These are phyloP conservation scores for Pleodorina starrii DNA, from an alignment of 139 green algal genomes.

Conservation along the genomic window DNA sequence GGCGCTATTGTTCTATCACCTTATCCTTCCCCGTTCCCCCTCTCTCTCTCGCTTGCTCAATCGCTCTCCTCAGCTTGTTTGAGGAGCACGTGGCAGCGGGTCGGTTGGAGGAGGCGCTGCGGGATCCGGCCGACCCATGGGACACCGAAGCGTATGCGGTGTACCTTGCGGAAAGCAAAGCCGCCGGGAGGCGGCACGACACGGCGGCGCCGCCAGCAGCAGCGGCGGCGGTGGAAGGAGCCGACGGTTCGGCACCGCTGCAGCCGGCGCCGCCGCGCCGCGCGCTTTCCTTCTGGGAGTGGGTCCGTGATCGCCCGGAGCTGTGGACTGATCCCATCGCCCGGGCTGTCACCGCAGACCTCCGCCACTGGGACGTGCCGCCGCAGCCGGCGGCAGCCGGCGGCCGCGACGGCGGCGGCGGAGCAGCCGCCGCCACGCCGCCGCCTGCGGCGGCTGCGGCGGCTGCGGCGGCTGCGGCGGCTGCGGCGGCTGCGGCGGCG, in stretches of 20 bases:
- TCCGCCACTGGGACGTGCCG: slow-evolving; percentile 19
- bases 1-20: too few species aligned
- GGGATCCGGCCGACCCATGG: neutral
- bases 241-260: too few species aligned
- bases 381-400: neutral
- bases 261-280: too few species aligned
- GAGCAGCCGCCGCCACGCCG: neutral
- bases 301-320: neutral
- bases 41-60: too few species aligned
- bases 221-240: neutral
- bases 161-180: neutral
- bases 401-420: neutral
- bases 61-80: neutral
- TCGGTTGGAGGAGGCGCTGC: neutral
- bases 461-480: neutral
- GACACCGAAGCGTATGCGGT: neutral
- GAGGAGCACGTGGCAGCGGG: slow-evolving; percentile 9
- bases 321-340: neutral
- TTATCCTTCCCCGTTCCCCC: too few species aligned
- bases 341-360: neutral
- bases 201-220: neutral
- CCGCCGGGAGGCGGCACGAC: neutral
- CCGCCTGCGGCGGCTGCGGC: too few species aligned
- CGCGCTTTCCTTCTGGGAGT: neutral
- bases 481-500: neutral